A percentile compares a stretch with the other conserved stretches of the same genome.
Evolutionary conservation across 805 yeast genomes (phyloP).

Genomic region (Kazachstania viticola): DNA sequence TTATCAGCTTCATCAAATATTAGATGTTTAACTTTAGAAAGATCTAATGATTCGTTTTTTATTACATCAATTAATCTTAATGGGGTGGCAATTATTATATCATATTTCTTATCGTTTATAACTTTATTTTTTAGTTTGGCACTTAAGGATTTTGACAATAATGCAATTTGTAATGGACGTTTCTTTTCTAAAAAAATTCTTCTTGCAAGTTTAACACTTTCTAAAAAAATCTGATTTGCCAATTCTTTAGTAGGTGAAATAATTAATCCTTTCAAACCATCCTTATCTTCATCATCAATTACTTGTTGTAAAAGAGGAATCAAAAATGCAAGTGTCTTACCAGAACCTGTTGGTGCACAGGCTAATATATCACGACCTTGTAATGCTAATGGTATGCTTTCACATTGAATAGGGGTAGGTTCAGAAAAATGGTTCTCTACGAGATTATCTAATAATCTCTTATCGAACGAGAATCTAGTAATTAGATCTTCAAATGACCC

Average conservation of each 20-base stretch:
- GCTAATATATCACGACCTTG: slow-evolving; percentile 70
- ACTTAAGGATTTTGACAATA: slow-evolving; percentile 62
- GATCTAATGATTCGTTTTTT: slow-evolving; percentile 45
- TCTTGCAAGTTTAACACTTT: slow-evolving; percentile 45
- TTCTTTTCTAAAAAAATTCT: slow-evolving; percentile 34
- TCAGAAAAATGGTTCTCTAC: slow-evolving; percentile 59
- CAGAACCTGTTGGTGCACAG: slow-evolving; percentile 98
- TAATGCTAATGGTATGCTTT: slow-evolving; percentile 68
- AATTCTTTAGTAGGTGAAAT: slow-evolving; percentile 93
- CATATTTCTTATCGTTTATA: slow-evolving; percentile 52
- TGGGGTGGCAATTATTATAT: slow-evolving; percentile 80
- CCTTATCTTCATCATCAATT: slow-evolving; percentile 16
- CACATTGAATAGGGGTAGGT: slow-evolving; percentile 91
- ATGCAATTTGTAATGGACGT: slow-evolving; percentile 41
- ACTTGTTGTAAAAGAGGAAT: slow-evolving; percentile 56
- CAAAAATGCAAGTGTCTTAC: slow-evolving; percentile 85
- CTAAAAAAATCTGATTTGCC: slow-evolving; percentile 72
- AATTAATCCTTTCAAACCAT: slow-evolving; percentile 61
- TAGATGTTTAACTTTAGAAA: slow-evolving; percentile 57
- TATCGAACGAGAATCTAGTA: slow-evolving; percentile 54
- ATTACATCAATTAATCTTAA: slow-evolving; percentile 73
- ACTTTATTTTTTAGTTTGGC: slow-evolving; percentile 53
- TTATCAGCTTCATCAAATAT: slow-evolving; percentile 95
- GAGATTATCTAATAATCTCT: slow-evolving; percentile 43
- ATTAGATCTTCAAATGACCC: slow-evolving; percentile 79